Evolutionary conservation across 257 asterid genomes (phyloP).

Genomic region (Oldenlandia corymbosa): DNA sequence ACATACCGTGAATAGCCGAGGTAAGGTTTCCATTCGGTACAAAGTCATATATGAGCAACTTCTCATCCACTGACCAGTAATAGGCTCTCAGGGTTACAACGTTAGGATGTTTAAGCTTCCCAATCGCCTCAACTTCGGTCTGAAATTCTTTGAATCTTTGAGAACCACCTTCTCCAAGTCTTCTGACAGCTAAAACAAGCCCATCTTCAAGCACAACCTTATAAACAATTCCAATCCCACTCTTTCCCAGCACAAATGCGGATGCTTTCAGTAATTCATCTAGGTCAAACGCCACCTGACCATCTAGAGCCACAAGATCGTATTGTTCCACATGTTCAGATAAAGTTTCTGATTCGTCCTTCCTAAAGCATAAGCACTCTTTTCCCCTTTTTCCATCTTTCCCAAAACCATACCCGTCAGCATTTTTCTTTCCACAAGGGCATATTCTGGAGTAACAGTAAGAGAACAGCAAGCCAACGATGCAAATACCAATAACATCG

Average conservation of each 20-base stretch:
- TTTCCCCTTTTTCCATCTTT: constrained; percentile 50
- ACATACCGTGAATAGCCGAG: constrained; percentile 71
- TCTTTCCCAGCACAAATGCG: constrained; percentile 87
- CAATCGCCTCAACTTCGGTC: constrained; percentile 86
- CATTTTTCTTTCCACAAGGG: constrained; percentile 40
- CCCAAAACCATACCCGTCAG: constrained; percentile 43
- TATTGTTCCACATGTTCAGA: constrained; percentile 68
- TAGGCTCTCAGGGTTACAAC: constrained; percentile 73
- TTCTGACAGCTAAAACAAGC: constrained; percentile 66
- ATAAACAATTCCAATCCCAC: constrained; percentile 84
- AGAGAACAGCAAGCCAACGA: constrained; percentile 63
- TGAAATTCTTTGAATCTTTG: constrained; percentile 85
- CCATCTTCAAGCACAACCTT: constrained; percentile 92
- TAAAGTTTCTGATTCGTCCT: constrained; percentile 71
- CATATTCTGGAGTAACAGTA: constrained; percentile 62
- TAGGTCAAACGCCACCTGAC: constrained; percentile 65
- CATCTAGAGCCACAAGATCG: constrained; percentile 67
- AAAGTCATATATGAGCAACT: constrained; percentile 72
- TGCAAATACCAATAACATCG: constrained; percentile 70
- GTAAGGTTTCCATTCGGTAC: constrained; percentile 80
- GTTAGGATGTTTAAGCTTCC: constrained; percentile 78
- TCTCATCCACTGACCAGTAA: constrained; percentile 94
- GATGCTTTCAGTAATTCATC: constrained; percentile 92
- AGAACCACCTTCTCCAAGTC: constrained; percentile 92
- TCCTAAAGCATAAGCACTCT: constrained; percentile 70